Conservation (phyloP, 805 yeast species). For the Teunomyces atbi region DNA sequence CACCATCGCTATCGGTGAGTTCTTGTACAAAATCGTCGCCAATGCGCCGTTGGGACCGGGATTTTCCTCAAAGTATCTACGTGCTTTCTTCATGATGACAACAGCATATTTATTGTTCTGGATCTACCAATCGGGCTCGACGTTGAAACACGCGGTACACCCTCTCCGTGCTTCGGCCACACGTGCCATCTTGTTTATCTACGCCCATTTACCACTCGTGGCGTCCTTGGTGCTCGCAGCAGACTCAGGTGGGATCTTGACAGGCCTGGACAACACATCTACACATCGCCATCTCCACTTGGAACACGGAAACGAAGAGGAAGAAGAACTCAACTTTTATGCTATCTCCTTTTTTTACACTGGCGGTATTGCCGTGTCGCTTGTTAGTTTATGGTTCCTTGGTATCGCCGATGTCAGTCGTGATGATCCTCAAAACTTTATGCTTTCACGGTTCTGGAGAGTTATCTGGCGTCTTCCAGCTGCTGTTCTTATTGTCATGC, state of each 20-base stretch:
- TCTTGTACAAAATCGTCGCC: conserved; percentile 52
- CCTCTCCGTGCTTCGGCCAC: conserved; percentile 48
- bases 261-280: conserved; percentile 23
- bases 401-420: conserved; percentile 45
- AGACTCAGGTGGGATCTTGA: conserved; percentile 55
- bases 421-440: conserved; percentile 35
- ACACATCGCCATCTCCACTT: conserved; percentile 4
- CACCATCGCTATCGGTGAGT: conserved; percentile 66
- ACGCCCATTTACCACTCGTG: conserved; percentile 50
- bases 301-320: conserved; percentile 11
- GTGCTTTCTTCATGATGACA: conserved; percentile 48
- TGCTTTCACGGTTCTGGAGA: conserved; percentile 35
- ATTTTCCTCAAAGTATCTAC: conserved; percentile 39
- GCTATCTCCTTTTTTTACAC: conserved; percentile 51
- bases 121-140: conserved; percentile 56
- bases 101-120: conserved; percentile 51
- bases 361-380: conserved; percentile 50
- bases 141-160: conserved; percentile 48
- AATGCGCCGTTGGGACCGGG: conserved; percentile 48
- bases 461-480: conserved; percentile 41
- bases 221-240: conserved; percentile 55
- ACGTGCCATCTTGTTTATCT: conserved; percentile 47
- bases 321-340: conserved; percentile 30
- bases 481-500: conserved; percentile 37
- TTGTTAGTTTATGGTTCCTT: conserved; percentile 36